These are phyloP conservation scores for Pyrus pyrifolia DNA, from an alignment of 306 rosid species.

Conservation along the genomic window DNA sequence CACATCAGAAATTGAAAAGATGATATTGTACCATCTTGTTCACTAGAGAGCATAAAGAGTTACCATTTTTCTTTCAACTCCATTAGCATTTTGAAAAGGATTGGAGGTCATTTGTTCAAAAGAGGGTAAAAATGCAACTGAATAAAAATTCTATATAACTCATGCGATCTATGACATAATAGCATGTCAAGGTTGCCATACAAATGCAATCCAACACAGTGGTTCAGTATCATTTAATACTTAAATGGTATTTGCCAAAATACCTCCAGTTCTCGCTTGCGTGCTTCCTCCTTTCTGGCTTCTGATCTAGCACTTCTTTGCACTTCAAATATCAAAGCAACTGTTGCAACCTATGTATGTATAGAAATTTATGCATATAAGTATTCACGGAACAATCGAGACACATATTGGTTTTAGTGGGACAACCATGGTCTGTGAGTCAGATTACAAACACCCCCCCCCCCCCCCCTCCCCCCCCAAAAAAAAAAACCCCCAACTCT, in stretches of 20 bases:
- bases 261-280: conserved; percentile 81
- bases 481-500: too few relatives aligned
- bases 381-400: background rate
- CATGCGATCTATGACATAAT: background rate
- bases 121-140: background rate
- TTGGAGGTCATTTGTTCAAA: background rate
- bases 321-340: conserved; percentile 70
- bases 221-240: background rate
- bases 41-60: background rate
- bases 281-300: conserved; percentile 81
- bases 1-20: background rate
- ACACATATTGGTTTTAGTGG: background rate
- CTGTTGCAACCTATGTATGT: conserved; percentile 62
- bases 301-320: conserved; percentile 91
- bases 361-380: conserved; percentile 8
- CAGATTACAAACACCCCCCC: background rate
- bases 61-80: background rate
- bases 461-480: background rate
- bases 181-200: background rate
- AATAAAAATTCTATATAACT: background rate
- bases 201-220: background rate
- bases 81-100: background rate
- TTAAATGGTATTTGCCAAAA: conserved; percentile 3
- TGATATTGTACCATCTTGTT: background rate
- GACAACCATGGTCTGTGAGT: background rate